phyloP scores from a whole-genome alignment of 140 eudicot species.

The Stevia rebaudiana region DNA sequence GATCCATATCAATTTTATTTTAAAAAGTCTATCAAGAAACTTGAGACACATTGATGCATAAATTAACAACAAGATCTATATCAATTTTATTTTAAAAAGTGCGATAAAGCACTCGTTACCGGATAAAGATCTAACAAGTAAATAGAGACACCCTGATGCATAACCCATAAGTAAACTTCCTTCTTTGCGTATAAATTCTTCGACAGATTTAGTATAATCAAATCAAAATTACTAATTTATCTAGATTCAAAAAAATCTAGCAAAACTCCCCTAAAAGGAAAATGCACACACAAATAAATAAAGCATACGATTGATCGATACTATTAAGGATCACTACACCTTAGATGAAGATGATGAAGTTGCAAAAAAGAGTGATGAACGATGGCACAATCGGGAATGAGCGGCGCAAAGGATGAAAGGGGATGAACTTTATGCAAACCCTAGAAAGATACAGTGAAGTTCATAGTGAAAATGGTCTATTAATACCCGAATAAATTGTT shows the following conservation, averaged over 20 bases:
- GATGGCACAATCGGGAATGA: neutral
- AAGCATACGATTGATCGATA: constrained; percentile 6
- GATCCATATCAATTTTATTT: constrained; percentile 17
- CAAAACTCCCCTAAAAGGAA: constrained; percentile 2
- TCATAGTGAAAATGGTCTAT: constrained; percentile 10
- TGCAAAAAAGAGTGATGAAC: neutral
- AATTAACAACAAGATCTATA: constrained; percentile 28
- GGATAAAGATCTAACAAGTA: constrained; percentile 2
- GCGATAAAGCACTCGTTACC: constrained; percentile 5
- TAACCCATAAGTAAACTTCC: constrained; percentile 18
- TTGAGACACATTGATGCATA: too few species aligned
- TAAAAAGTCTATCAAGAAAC: too few species aligned
- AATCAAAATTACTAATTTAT: constrained; percentile 3
- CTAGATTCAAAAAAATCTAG: constrained; percentile 7
- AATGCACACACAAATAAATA: neutral
- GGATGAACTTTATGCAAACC: constrained; percentile 12
- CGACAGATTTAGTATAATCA: constrained; percentile 2
- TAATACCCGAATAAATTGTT: constrained; percentile 2
- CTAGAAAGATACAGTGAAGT: constrained; percentile 9
- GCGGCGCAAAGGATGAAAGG: constrained; percentile 16
- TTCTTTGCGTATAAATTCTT: constrained; percentile 5
- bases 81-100: neutral
- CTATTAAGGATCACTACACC: constrained; percentile 10
- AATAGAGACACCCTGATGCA: constrained; percentile 5
- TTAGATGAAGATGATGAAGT: neutral